phyloP scores from a whole-genome alignment of 2,329 filamentous ascomycete species.

The Alternaria alternata region DNA sequence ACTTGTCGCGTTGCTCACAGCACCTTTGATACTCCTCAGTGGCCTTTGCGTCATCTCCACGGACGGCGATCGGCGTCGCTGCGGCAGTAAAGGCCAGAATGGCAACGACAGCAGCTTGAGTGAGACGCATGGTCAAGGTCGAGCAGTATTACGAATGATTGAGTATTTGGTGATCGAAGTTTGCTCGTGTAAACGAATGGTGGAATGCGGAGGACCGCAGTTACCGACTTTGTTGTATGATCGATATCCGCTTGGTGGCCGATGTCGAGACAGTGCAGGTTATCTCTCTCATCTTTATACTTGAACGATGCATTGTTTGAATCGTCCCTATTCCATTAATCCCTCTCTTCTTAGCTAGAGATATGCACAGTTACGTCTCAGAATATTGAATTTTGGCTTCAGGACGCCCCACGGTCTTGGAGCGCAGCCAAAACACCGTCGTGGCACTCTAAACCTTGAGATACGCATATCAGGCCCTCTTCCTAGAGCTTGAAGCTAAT shows the following conservation, averaged over 20 bases:
- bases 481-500: neutral
- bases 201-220: constrained; percentile 4
- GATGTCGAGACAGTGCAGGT: constrained; percentile 3
- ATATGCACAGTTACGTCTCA: neutral
- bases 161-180: constrained; percentile 7
- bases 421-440: neutral
- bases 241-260: constrained; percentile 6
- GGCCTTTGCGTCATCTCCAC: constrained; percentile 13
- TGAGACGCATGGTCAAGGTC: constrained; percentile 19
- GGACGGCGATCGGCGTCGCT: constrained; percentile 21
- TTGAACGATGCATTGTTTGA: neutral
- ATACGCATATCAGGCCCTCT: neutral
- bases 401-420: neutral
- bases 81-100: constrained; percentile 22
- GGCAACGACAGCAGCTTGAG: constrained; percentile 23
- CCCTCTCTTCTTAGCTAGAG: neutral
- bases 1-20: constrained; percentile 8
- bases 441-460: neutral
- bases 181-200: constrained; percentile 7
- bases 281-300: constrained; percentile 13
- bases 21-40: constrained; percentile 16
- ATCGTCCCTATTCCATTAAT: too few species aligned
- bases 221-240: constrained; percentile 5
- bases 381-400: neutral
- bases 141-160: neutral